Percentiles rank a stretch among this genome's conserved stretches.
Evolutionary conservation across 2,329 filamentous ascomycete species (phyloP).

Genomic region (Bipolaris bicolor): DNA sequence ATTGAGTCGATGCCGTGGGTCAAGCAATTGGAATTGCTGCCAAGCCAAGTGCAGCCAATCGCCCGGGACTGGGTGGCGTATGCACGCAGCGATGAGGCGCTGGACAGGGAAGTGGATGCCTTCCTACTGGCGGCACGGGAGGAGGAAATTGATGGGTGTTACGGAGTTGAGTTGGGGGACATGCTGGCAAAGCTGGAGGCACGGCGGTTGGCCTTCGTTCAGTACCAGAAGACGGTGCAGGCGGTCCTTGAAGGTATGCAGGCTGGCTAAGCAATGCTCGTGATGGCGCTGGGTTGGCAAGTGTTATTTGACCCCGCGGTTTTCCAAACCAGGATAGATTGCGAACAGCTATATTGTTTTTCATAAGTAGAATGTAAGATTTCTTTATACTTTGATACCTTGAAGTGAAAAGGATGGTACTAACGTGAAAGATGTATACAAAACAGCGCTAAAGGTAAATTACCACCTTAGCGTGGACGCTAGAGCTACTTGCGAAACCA

Average conservation of each 20-base stretch:
- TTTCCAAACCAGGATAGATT: too few species aligned
- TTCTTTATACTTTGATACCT: too few species aligned
- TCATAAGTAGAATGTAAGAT: too few species aligned
- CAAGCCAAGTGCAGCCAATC: neutral
- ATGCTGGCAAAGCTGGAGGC: neutral
- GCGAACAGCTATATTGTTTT: too few species aligned
- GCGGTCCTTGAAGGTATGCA: neutral
- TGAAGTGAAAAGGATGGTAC: too few species aligned
- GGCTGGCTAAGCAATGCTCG: neutral
- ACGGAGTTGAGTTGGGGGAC: neutral
- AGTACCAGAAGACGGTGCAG: neutral
- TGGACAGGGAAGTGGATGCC: neutral
- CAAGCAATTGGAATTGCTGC: neutral
- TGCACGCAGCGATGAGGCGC: neutral
- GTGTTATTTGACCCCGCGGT: too few species aligned
- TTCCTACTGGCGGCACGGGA: neutral
- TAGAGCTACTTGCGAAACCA: too few species aligned
- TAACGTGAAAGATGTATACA: too few species aligned
- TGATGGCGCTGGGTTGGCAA: too few species aligned
- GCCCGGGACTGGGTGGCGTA: neutral
- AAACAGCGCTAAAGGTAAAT: too few species aligned
- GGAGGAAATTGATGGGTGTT: neutral
- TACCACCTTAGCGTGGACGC: too few species aligned
- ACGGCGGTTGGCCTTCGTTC: neutral
- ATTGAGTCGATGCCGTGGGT: neutral